These are phyloP conservation scores for Blastocystis sp. DNA, from an alignment of 352 stramenopile genomes.

Conservation along the genomic window DNA sequence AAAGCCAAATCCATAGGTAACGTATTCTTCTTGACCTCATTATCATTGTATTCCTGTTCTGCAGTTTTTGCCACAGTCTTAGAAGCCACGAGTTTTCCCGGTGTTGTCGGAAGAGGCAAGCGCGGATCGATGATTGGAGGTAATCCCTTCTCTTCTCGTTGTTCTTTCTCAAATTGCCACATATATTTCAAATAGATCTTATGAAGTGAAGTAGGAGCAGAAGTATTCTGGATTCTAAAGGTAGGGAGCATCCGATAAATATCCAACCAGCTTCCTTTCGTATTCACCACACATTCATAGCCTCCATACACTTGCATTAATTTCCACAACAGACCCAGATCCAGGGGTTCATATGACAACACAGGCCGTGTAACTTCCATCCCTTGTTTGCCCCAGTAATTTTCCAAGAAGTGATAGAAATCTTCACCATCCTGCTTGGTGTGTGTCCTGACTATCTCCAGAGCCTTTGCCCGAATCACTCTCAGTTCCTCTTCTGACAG, in stretches of 20 bases:
- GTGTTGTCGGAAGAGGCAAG: constrained; percentile 12
- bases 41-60: background rate
- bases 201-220: constrained; percentile 34
- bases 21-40: background rate
- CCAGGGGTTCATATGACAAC: constrained; percentile 45
- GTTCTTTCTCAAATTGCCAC: constrained; percentile 60
- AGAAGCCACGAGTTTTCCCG: background rate
- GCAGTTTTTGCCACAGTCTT: background rate
- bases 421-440: constrained; percentile 28
- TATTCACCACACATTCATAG: constrained; percentile 58
- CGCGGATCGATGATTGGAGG: constrained; percentile 36
- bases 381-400: constrained; percentile 4
- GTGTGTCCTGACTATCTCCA: constrained; percentile 10
- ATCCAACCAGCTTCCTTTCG: constrained; percentile 28
- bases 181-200: constrained; percentile 57
- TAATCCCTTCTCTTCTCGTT: constrained; percentile 50
- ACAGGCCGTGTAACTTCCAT: constrained; percentile 26
- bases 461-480: background rate
- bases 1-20: constrained; percentile 1
- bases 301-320: constrained; percentile 46
- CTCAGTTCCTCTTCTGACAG: constrained; percentile 42
- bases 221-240: constrained; percentile 28
- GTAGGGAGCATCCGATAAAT: constrained; percentile 36
- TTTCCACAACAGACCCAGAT: constrained; percentile 58
- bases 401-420: constrained; percentile 28